phyloP scores from a whole-genome alignment of 441 rosid species.

The Erodium trifolium region DNA sequence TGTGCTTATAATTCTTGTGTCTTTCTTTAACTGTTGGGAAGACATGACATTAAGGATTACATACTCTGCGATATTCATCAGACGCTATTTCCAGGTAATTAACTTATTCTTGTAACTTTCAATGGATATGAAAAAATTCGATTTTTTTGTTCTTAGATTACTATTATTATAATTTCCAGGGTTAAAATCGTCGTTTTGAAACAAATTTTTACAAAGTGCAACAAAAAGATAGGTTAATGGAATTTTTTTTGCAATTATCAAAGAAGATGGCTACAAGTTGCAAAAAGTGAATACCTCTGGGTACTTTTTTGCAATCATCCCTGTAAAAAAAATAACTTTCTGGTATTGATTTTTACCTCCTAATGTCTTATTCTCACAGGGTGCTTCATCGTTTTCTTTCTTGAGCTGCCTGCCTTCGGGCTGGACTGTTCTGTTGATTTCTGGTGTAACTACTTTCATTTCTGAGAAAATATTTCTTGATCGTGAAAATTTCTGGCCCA shows the following conservation, averaged over 20 bases:
- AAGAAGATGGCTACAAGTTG: no score
- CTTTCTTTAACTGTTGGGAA: constrained; percentile 43
- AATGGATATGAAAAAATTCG: no score
- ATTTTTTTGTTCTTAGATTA: no score
- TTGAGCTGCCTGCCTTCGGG: constrained; percentile 62
- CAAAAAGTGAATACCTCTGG: no score
- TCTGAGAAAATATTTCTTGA: constrained; percentile 61
- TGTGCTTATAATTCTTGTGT: not conserved
- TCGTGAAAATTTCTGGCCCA: constrained; percentile 52
- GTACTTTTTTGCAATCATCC: no score
- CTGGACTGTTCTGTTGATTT: constrained; percentile 48
- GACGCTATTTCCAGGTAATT: constrained; percentile 62
- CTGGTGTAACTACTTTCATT: constrained; percentile 46
- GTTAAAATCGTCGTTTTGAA: no score
- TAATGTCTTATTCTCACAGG: constrained; percentile 37
- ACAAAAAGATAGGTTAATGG: no score
- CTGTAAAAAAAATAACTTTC: not conserved
- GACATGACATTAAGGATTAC: constrained; percentile 74
- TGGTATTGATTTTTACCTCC: no score
- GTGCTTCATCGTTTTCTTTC: constrained; percentile 54
- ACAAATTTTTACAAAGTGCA: no score
- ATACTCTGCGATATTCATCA: constrained; percentile 62
- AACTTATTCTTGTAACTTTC: no score
- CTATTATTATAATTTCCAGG: no score
- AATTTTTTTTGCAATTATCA: no score